These are phyloP conservation scores for Trebouxiophyceae sp. DNA, from an alignment of 163 green algal species.

Conservation along the genomic window DNA sequence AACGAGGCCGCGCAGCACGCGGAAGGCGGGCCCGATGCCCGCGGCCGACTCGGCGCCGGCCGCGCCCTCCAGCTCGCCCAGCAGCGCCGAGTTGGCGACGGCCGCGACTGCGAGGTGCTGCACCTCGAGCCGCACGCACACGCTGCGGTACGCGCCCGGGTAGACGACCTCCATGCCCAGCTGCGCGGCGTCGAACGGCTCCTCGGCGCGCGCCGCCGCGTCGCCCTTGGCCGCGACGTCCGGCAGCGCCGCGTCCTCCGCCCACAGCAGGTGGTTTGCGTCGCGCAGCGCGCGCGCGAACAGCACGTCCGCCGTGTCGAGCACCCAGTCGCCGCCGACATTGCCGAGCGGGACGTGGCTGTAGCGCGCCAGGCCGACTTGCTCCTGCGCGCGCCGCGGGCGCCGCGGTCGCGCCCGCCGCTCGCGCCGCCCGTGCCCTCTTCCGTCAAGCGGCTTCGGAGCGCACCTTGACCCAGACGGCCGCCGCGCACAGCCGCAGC, in stretches of 20 bases:
- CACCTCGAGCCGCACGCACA: conserved; percentile 77
- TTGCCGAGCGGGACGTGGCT: conserved; percentile 77
- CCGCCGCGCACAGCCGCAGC: conserved; percentile 29
- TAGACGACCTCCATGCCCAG: conserved; percentile 30
- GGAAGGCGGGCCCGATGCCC: conserved; percentile 46
- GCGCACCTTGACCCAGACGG: conserved; percentile 58
- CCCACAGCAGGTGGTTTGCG: conserved; percentile 63
- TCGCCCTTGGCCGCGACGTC: conserved; percentile 34
- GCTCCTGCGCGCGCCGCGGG: conserved; percentile 47
- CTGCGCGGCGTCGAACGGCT: conserved; percentile 7
- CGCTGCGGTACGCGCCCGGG: conserved; percentile 74
- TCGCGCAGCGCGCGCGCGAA: conserved; percentile 61
- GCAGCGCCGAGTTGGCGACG: conserved; percentile 48
- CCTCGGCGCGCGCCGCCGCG: conserved; percentile 4
- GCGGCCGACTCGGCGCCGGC: conserved; percentile 29
- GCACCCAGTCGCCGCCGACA: conserved; percentile 60
- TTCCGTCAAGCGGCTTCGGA: too few relatives aligned
- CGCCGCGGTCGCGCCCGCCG: too few relatives aligned
- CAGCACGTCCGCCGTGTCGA: conserved; percentile 74
- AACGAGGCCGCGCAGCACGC: conserved; percentile 63
- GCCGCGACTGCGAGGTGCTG: conserved; percentile 79
- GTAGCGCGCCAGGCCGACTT: conserved; percentile 71
- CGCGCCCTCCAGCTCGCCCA: conserved; percentile 62
- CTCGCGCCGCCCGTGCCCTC: too few relatives aligned
- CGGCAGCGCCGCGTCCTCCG: conserved; percentile 51